Evolutionary conservation across 192 early-diverging fungal genomes (phyloP), one percentile per base, ranked within the genome.

Genomic region (Pilaira anomala): DNA sequence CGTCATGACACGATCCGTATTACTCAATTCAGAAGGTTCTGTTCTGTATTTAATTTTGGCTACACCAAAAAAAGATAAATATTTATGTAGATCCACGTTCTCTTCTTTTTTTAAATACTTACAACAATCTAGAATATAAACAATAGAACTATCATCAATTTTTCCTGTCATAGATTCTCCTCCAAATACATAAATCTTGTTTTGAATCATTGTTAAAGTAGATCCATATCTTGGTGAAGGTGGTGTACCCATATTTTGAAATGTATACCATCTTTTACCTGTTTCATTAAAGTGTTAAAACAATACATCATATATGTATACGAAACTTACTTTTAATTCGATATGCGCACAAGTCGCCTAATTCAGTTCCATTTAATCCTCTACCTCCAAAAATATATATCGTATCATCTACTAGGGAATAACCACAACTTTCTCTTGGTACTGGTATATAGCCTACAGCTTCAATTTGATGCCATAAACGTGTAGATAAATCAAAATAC

Each of bases 351-450:
- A 85, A 49, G 44, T 85, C 83, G 13, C 71, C 66, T 5, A 81
- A 67, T 7, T 76, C 57, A 28, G 74, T 48, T 12, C 76, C 79
- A 28, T 78, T 76, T 7, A 60, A 45, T 45, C 63, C 65, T 62
- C 66, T 73, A 12, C 83, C 83, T 45, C 83, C 83, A 68, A 75
- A 78, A n/a, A 85, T 61, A 54, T 85, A 85, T 48, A 85, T 72
- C 13, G 75, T 67, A 26, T 80, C 83, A 12, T 76, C 78, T 2
- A 81, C 65, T 0, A 83, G 46, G 26, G 62, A 14, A 21, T 62
- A 56, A 5, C 74, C 55, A 44, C 71, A 73, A 8, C 69, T 63
- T 48, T 77, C 67, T 4, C 83, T 67, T 60, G 77, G 73, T 21
- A 64, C 39, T 1, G 83, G 83, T 29, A 83, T 72, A 41, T 65